Conservation (phyloP, 345 rosid genomes). For the Eucalyptus caleyi region DNA sequence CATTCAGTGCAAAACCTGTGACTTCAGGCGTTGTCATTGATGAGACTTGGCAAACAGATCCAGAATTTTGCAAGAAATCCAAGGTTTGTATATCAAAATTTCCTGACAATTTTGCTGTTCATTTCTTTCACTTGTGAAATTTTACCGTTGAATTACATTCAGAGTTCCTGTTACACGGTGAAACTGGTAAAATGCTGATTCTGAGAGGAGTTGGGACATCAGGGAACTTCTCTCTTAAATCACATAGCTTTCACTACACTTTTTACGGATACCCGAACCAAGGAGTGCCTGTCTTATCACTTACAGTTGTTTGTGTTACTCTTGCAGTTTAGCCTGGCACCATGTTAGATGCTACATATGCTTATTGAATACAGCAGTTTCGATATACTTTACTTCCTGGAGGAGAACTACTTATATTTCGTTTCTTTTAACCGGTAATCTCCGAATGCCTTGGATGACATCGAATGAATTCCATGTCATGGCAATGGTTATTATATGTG, state of each 20-base stretch:
- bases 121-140: neutral
- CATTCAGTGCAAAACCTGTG: conserved; percentile 7
- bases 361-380: neutral
- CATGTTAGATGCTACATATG: neutral
- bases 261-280: neutral
- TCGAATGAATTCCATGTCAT: neutral
- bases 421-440: neutral
- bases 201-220: neutral
- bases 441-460: neutral
- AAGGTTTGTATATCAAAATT: neutral
- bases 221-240: neutral
- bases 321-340: neutral
- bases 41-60: conserved; percentile 39
- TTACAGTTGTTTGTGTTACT: neutral
- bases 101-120: neutral
- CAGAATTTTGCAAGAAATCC: conserved; percentile 1
- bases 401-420: neutral
- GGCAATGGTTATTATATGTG: neutral
- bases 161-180: neutral
- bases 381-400: neutral
- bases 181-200: neutral
- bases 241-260: neutral
- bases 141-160: neutral
- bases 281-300: neutral
- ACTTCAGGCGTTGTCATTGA: conserved; percentile 15